phyloP scores from a whole-genome alignment of 139 green algal genomes.

The Micractinium sp. region DNA sequence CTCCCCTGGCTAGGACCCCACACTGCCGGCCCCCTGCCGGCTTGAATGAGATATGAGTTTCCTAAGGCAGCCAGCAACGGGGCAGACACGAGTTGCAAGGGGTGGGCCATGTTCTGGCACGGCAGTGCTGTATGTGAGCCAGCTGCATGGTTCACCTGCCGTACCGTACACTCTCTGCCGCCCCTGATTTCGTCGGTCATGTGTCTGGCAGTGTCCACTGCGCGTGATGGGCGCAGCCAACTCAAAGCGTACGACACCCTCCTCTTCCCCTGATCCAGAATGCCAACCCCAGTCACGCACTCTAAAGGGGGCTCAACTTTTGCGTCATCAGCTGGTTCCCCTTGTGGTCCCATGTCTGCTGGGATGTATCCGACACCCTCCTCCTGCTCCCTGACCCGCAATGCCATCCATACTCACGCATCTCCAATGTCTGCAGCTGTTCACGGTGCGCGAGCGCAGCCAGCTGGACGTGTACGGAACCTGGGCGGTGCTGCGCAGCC shows the following conservation, averaged over 20 bases:
- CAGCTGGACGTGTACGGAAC: constrained; percentile 69
- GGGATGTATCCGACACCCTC: too few species aligned
- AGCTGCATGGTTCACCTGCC: too few species aligned
- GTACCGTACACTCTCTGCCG: too few species aligned
- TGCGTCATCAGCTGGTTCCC: too few species aligned
- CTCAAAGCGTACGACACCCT: not conserved
- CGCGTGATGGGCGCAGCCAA: not conserved
- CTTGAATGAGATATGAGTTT: constrained; percentile 34
- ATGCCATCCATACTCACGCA: not conserved
- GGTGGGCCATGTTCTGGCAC: too few species aligned
- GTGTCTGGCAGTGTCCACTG: not conserved
- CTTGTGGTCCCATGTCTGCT: too few species aligned
- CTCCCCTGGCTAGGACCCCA: not conserved
- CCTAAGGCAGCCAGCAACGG: constrained; percentile 39
- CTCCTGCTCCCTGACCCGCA: not conserved
- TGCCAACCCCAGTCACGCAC: too few species aligned
- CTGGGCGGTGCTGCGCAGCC: constrained; percentile 59
- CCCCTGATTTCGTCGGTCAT: too few species aligned
- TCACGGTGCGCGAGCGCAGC: constrained; percentile 46
- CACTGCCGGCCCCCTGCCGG: constrained; percentile 26
- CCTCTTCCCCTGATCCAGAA: too few species aligned
- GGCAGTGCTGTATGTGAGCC: too few species aligned
- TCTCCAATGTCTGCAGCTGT: constrained; percentile 52
- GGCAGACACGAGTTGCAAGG: constrained; percentile 11
- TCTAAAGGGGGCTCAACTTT: too few species aligned